Evolutionary conservation across 805 yeast genomes (phyloP).

Genomic region (Brettanomyces naardenensis): DNA sequence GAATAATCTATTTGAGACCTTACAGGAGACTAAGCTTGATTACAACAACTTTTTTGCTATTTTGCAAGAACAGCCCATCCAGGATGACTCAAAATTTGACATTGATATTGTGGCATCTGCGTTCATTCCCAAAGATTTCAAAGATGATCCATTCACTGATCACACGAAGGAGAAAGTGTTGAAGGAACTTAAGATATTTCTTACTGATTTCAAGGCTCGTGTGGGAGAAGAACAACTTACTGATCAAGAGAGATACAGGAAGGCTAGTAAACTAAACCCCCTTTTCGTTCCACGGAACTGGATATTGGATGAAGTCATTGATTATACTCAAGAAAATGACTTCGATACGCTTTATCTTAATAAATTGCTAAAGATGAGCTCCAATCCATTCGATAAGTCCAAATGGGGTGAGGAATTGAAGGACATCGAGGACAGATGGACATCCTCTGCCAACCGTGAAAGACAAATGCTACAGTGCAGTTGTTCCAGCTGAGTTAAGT

Average conservation of each 20-base stretch:
- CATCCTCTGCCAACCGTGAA: constrained; percentile 38
- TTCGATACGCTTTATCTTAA: constrained; percentile 44
- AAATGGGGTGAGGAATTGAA: constrained; percentile 64
- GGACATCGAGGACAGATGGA: constrained; percentile 52
- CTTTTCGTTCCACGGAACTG: constrained; percentile 76
- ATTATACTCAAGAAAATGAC: constrained; percentile 42
- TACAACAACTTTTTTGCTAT: constrained; percentile 71
- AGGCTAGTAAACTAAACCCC: constrained; percentile 57
- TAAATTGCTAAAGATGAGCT: constrained; percentile 63
- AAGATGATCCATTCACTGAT: constrained; percentile 18
- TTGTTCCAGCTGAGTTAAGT: constrained; percentile 46
- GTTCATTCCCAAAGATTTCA: constrained; percentile 23
- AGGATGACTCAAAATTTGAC: constrained; percentile 23
- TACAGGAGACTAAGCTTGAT: constrained; percentile 59
- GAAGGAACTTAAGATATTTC: constrained; percentile 41
- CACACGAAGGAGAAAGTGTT: constrained; percentile 31
- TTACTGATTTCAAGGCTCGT: constrained; percentile 38
- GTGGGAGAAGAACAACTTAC: constrained; percentile 24
- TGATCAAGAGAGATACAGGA: constrained; percentile 30
- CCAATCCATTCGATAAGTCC: constrained; percentile 59
- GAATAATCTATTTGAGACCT: constrained; percentile 52
- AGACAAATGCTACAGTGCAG: constrained; percentile 66
- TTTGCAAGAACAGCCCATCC: constrained; percentile 42
- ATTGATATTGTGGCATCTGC: constrained; percentile 19
- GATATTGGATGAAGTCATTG: constrained; percentile 79